Base-by-base conservation (phyloP, 1,284 basidiomycete species). In the Cerrena zonata region DNA sequence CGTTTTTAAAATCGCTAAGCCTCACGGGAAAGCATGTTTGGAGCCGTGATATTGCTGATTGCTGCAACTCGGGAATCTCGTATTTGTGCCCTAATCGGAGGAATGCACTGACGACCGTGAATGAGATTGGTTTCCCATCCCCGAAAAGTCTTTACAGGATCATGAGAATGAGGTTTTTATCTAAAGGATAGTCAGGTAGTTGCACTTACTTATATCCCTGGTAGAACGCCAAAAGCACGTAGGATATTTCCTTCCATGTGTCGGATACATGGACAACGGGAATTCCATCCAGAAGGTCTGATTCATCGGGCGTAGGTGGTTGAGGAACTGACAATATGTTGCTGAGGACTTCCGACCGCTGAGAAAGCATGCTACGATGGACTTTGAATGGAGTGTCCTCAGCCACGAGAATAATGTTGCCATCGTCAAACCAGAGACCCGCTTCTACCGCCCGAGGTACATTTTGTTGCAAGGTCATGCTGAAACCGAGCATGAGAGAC, bases 391-490 rank as follows among this genome's bases (percentile, higher is more conserved):
- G 10, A 23, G 30, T 41, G 24, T 30, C 40, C 11, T 45, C 45
- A 5, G 53, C 47, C 15, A 52, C 23, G 22, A 56, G 15, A 34
- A 52, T 38, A 42, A 48, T 15, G 22, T 38, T 43, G 15, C 53
- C 55, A 30, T 56, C 55, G 12, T 53, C 44, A 27, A 46, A 52
- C 53, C 53, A 56, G 15, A 53, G 42, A 15, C 10, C 26, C 18
- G 21, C 34, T 27, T 5, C 41, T 21, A 22, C 24, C 41, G 19
- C 19, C n/a, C n/a, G n/a, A n/a, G n/a, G n/a, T n/a, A n/a, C n/a
- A n/a, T n/a, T n/a, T n/a, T n/a, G n/a, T n/a, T n/a, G n/a, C n/a
- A n/a, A n/a, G n/a, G n/a, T n/a, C n/a, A n/a, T n/a, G n/a, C n/a
- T n/a, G n/a, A n/a, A n/a, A n/a, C n/a, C n/a, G n/a, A n/a, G n/a